Evolutionary conservation across 768 basidiomycete genomes (phyloP).

Genomic region (Lactarius deliciosus): DNA sequence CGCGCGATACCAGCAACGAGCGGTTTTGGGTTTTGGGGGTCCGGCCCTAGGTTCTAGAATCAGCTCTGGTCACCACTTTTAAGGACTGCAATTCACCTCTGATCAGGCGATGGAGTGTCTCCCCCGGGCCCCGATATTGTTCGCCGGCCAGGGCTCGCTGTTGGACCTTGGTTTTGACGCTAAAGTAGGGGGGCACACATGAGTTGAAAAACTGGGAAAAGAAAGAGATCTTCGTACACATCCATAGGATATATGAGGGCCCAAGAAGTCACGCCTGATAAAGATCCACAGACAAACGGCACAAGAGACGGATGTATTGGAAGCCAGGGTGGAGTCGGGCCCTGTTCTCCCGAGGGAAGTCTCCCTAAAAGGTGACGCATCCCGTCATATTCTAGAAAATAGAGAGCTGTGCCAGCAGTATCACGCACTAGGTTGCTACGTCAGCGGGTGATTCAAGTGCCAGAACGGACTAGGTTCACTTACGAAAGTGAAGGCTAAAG

Average conservation of each 20-base stretch:
- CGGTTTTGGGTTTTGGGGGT: constrained; percentile 74
- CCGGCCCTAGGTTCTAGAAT: constrained; percentile 54
- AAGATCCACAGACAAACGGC: constrained; percentile 88
- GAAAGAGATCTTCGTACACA: constrained; percentile 55
- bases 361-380: constrained; percentile 86
- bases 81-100: constrained; percentile 53
- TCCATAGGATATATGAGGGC: constrained; percentile 85
- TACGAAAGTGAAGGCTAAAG: constrained; percentile 83
- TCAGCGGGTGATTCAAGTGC: constrained; percentile 14
- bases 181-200: constrained; percentile 34
- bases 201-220: constrained; percentile 20
- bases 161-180: constrained; percentile 95
- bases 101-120: constrained; percentile 76
- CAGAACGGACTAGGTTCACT: constrained; percentile 32
- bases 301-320: constrained; percentile 77
- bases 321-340: constrained; percentile 78
- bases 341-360: constrained; percentile 74
- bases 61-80: background rate
- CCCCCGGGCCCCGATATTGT: constrained; percentile 63
- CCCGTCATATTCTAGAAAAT: constrained; percentile 93
- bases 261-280: constrained; percentile 72
- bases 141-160: constrained; percentile 85
- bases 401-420: constrained; percentile 84
- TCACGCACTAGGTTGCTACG: constrained; percentile 63
- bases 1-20: constrained; percentile 74